Evolutionary conservation across 2,329 filamentous ascomycete genomes (phyloP), one percentile per base, ranked within the genome.

Genomic region (Ophiobolus disseminans): DNA sequence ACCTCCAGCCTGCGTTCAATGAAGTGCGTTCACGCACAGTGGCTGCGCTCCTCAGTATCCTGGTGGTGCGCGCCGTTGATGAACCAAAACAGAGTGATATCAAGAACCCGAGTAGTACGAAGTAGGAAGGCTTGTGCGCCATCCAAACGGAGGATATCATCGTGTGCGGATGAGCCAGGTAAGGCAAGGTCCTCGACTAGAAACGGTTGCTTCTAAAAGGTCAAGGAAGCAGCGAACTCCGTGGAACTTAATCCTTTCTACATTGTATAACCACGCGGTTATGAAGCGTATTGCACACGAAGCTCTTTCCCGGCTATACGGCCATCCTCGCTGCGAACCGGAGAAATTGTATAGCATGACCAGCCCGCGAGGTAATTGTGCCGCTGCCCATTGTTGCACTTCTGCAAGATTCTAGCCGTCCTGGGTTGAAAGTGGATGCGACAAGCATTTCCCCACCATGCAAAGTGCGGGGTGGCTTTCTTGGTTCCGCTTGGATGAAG

Each of bases 1-100:
- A 77, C 6, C 65, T 63, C 75, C 75, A 77, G n/a, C 57, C 69
- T 4, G 53, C 57, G 43, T 75, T 74, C 30, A 76, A 55, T 39
- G 63, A 73, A 11, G 63, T 52, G 17, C 70, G 68, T 40, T 72
- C 45, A 19, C 67, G 63, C 5, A 50, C 57, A 13, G 13, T 16
- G 20, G 45, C 23, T 5, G 40, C 31, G 10, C 38, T 43, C 8
- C 43, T 49, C 8, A 34, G 31, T 40, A 30, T 54, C 1, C 31
- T 45, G 8, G 49, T 46, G 5, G 42, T 40, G 23, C 48, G 35
- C 31, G 60, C 53, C 23, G 46, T 28, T n/a, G 56, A 16, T 2
- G 23, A 2, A 10, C 46, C 43, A 17, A 58, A 21, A 23, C 32
- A 42, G 8, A 40, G 22, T 1, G 55, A 45, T 26, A 57, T 20